Evolutionary conservation across 1,284 basidiomycete species (phyloP).

Genomic region (Tetrapyrgos nigripes): DNA sequence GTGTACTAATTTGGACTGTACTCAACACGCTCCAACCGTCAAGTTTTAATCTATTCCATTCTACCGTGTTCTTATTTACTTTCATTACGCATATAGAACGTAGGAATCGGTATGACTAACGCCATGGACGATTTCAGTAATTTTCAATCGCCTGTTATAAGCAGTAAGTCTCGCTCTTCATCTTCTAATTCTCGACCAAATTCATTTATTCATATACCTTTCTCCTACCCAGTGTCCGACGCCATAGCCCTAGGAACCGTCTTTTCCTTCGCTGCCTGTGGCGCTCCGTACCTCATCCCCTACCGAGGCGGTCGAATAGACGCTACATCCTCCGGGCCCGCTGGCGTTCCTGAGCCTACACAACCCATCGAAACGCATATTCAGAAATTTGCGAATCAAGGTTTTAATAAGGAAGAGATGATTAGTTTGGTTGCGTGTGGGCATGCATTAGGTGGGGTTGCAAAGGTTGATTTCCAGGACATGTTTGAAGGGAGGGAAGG

Average conservation of each 20-base stretch:
- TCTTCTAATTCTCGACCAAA: too few species aligned
- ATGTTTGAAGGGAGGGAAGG: too few species aligned
- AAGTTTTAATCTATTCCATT: too few species aligned
- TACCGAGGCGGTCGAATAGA: constrained; percentile 9
- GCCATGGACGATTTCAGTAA: neutral
- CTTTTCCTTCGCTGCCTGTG: neutral
- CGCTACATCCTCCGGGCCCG: constrained; percentile 2
- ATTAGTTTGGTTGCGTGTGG: constrained; percentile 11
- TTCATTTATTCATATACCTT: too few species aligned
- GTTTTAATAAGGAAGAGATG: constrained; percentile 10
- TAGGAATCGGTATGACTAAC: neutral
- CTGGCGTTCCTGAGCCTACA: constrained; percentile 2
- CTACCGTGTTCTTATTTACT: neutral
- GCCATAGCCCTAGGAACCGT: constrained; percentile 2
- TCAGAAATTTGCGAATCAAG: neutral
- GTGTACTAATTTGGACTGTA: neutral
- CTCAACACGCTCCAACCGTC: too few species aligned
- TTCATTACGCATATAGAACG: neutral
- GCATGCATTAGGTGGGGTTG: constrained; percentile 8
- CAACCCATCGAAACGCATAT: constrained; percentile 3
- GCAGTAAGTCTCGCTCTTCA: too few species aligned
- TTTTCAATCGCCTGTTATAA: neutral
- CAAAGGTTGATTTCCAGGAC: neutral
- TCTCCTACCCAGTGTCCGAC: constrained; percentile 6
- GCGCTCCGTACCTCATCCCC: constrained; percentile 7